Evolutionary conservation across 192 early-diverging fungal species (phyloP).

Genomic region (Rhizoclosmatium globosum): DNA sequence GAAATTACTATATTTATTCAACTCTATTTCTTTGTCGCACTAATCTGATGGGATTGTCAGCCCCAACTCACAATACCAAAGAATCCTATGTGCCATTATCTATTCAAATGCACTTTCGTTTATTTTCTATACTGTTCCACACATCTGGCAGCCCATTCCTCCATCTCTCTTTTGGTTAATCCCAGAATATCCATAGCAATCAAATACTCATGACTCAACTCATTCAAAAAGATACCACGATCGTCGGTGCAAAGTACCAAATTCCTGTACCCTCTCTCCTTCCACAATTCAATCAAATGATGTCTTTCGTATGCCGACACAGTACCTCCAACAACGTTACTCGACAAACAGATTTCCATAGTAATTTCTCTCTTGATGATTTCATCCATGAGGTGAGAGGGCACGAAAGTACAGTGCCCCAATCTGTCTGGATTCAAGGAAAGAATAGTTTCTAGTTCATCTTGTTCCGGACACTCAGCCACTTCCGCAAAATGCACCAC

Average conservation of each 20-base stretch:
- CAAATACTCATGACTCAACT: slow-evolving; percentile 33
- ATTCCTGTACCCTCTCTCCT: slow-evolving; percentile 9
- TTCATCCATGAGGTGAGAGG: neutral
- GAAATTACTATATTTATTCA: too few species aligned
- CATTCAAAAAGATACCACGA: slow-evolving; percentile 22
- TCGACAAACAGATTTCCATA: slow-evolving; percentile 31
- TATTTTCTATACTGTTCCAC: neutral
- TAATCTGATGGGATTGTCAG: too few species aligned
- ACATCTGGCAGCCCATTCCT: slow-evolving; percentile 19
- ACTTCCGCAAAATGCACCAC: slow-evolving; percentile 34
- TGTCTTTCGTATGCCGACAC: slow-evolving; percentile 5
- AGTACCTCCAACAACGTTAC: slow-evolving; percentile 32
- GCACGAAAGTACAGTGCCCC: slow-evolving; percentile 37
- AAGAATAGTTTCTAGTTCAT: slow-evolving; percentile 27
- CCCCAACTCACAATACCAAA: too few species aligned
- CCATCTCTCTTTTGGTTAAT: slow-evolving; percentile 16
- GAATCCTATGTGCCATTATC: too few species aligned
- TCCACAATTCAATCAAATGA: slow-evolving; percentile 28
- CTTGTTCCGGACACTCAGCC: slow-evolving; percentile 4
- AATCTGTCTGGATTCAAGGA: slow-evolving; percentile 21
- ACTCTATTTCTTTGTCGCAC: too few species aligned
- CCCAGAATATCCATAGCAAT: slow-evolving; percentile 25
- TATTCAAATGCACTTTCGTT: too few species aligned
- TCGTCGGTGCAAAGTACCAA: slow-evolving; percentile 30
- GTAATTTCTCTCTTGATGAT: slow-evolving; percentile 13